These are phyloP conservation scores for Termitomyces sp. DNA, from an alignment of 768 basidiomycete genomes.

Conservation along the genomic window DNA sequence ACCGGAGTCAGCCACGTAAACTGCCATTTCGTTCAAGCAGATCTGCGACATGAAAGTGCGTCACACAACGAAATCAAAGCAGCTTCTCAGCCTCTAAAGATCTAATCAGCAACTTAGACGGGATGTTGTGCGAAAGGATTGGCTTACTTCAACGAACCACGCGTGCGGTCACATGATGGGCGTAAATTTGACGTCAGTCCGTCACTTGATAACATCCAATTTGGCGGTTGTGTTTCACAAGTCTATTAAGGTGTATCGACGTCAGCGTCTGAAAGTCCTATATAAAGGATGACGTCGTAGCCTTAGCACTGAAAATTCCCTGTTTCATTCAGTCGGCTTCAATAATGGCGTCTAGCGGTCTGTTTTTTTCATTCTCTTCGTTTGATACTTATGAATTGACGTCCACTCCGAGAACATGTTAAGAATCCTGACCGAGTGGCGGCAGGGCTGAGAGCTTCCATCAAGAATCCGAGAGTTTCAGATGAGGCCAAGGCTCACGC, in stretches of 20 bases:
- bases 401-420: constrained; percentile 4
- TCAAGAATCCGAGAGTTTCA: constrained; percentile 51
- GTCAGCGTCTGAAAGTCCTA: constrained; percentile 2
- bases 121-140: no score
- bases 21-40: background rate
- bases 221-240: constrained; percentile 5
- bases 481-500: constrained; percentile 45
- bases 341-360: constrained; percentile 6
- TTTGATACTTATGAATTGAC: background rate
- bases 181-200: background rate
- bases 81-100: background rate
- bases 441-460: constrained; percentile 49
- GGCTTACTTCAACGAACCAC: background rate
- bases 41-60: background rate
- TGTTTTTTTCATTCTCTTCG: background rate
- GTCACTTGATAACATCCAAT: no score
- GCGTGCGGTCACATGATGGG: constrained; percentile 10
- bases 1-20: background rate
- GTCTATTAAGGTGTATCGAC: background rate
- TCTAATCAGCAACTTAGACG: background rate
- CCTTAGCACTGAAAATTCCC: background rate
- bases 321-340: background rate
- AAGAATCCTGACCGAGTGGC: constrained; percentile 44
- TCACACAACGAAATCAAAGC: background rate
- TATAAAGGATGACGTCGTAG: background rate